These are phyloP conservation scores for Globisporangium apiculatum DNA, from an alignment of 352 stramenopile species.

Conservation along the genomic window DNA sequence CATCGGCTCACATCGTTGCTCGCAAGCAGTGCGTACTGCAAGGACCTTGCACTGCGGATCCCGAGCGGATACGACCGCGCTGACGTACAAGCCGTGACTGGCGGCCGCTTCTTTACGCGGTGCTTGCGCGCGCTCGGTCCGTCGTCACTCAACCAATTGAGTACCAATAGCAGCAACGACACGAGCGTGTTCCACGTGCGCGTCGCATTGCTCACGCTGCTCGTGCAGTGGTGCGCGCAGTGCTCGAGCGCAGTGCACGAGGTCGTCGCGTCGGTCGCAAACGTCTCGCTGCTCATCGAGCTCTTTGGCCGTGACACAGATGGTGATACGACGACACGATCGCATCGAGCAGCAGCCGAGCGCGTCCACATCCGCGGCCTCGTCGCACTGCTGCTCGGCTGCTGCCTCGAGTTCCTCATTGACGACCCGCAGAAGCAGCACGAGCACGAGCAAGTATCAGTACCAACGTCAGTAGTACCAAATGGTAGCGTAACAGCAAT, in stretches of 20 bases:
- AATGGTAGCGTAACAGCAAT: slow-evolving; percentile 7
- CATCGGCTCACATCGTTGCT: slow-evolving; percentile 51
- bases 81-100: slow-evolving; percentile 41
- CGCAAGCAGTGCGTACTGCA: slow-evolving; percentile 45
- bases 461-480: neutral
- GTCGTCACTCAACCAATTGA: slow-evolving; percentile 1
- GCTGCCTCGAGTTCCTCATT: slow-evolving; percentile 48
- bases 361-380: slow-evolving; percentile 33
- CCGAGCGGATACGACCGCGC: slow-evolving; percentile 34
- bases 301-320: slow-evolving; percentile 8
- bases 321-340: slow-evolving; percentile 4
- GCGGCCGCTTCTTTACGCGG: slow-evolving; percentile 54
- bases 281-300: slow-evolving; percentile 48
- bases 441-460: neutral
- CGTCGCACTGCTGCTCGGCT: slow-evolving; percentile 43
- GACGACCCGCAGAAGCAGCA: slow-evolving; percentile 5
- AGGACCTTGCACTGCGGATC: slow-evolving; percentile 62
- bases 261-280: slow-evolving; percentile 46
- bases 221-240: slow-evolving; percentile 53
- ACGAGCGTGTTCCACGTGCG: slow-evolving; percentile 37
- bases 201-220: slow-evolving; percentile 36
- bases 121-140: slow-evolving; percentile 36
- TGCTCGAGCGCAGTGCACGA: slow-evolving; percentile 56
- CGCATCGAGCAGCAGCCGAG: slow-evolving; percentile 14
- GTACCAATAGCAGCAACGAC: neutral